Evolutionary conservation across 495 filamentous ascomycete species (phyloP), one percentile per base, ranked within the genome.

Genomic region (Aspergillus conjunctus): DNA sequence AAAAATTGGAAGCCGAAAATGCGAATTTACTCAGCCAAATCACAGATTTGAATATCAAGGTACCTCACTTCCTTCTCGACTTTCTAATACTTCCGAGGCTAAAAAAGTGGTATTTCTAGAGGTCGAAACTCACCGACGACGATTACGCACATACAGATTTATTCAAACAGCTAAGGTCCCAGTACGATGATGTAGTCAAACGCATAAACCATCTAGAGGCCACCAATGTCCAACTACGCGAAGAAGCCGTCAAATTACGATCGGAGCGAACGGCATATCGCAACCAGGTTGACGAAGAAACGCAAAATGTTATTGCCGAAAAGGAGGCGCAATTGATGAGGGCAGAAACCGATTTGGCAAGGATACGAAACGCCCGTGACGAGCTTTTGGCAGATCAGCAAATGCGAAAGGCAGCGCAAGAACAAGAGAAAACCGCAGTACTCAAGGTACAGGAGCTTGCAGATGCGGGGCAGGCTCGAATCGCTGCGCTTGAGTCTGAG

Each of bases 171-270:
- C 82, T 97, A 59, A 95, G 91, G 74, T 85, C 84, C 30, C 91
- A 96, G 65, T 88, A 96, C 66, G 93, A 97, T 60, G 95, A 97
- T 69, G 85, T 95, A 17, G 90, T 97, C 55, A 91, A 89, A 67
- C 87, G 92, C 9, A 85, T 97, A 70, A 98, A 98, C 69, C 84
- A 96, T 67, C 75, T 97, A 7, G 92, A 98, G 73, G 92, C 92
- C 12, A 88, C 86, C 15, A 96, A 97, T 68, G 87, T 88, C 48
- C 87, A 92, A 63, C 77, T 97, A 30, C 87, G 88, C 11, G 90
- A 96, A 69, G 91, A 94, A 63, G 88, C 89, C 1, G 86, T 92
- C 70, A 94, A 90, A 67, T 77, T 90, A 54, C 90, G 93, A 57
- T 85, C 89, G 2, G 94, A 98, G 73, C 77, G 94, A 41, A 92